phyloP scores from a whole-genome alignment of 2,329 filamentous ascomycete species.

The Aspergillus persii region DNA sequence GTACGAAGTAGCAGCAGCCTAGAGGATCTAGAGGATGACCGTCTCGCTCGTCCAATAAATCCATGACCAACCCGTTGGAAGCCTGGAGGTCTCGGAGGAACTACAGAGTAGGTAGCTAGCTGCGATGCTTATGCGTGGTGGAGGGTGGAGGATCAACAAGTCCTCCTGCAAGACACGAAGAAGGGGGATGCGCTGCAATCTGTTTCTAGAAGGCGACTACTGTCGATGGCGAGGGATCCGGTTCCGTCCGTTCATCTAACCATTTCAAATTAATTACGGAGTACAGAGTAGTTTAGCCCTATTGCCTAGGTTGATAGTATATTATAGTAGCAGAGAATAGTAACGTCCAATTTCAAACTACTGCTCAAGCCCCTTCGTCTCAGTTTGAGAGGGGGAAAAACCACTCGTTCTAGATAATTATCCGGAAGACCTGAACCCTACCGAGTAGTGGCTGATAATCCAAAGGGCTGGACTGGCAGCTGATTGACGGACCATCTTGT shows the following conservation, averaged over 20 bases:
- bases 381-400: too few species aligned
- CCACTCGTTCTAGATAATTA: not conserved
- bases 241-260: not conserved
- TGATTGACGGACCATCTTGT: constrained; percentile 11
- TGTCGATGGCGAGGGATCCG: constrained; percentile 5
- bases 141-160: constrained; percentile 18
- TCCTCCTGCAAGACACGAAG: constrained; percentile 13
- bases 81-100: not conserved
- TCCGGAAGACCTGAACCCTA: not conserved
- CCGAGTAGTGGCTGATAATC: constrained; percentile 1
- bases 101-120: not conserved
- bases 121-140: constrained; percentile 1
- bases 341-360: too few species aligned
- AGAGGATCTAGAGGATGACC: not conserved
- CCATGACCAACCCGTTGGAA: constrained; percentile 1
- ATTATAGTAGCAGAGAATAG: too few species aligned
- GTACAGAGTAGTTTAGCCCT: not conserved
- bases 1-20: too few species aligned
- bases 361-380: not conserved
- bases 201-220: constrained; percentile 14
- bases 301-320: not conserved
- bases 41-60: not conserved
- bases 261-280: not conserved
- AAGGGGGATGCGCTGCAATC: not conserved
- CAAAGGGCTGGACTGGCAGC: not conserved